Evolutionary conservation across 345 rosid genomes (phyloP).

Genomic region (Melaleuca quinquenervia): DNA sequence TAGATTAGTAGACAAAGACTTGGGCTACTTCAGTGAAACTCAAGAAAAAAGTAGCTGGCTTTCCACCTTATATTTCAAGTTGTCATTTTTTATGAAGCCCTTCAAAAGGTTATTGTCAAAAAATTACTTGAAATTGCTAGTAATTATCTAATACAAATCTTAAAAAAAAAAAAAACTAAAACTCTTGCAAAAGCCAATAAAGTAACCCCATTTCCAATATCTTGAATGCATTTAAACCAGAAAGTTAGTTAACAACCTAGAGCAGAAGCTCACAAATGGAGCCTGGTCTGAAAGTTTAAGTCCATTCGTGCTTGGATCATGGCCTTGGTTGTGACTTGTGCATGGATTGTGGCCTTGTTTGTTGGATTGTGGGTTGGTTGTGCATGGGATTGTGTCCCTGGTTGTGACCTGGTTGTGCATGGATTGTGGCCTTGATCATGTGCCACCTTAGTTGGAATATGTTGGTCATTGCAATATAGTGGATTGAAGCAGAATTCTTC

Average conservation of each 20-base stretch:
- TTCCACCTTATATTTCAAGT: background rate
- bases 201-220: background rate
- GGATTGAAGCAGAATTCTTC: background rate
- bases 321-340: background rate
- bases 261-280: background rate
- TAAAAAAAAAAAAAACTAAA: background rate
- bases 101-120: background rate
- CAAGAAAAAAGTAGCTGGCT: background rate
- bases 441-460: background rate
- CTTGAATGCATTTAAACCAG: background rate
- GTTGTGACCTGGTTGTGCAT: too few relatives aligned
- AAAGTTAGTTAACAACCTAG: background rate
- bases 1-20: background rate
- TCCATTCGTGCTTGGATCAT: background rate
- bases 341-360: background rate
- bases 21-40: background rate
- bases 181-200: background rate
- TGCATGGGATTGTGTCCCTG: background rate
- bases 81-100: background rate
- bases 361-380: background rate
- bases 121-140: background rate
- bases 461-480: too few relatives aligned
- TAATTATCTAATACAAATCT: background rate
- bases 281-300: background rate
- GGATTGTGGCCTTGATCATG: background rate